Evolutionary conservation across 1,284 basidiomycete genomes (phyloP), one percentile per base, ranked within the genome.

Genomic region (Cutaneotrichosporon dermatis): DNA sequence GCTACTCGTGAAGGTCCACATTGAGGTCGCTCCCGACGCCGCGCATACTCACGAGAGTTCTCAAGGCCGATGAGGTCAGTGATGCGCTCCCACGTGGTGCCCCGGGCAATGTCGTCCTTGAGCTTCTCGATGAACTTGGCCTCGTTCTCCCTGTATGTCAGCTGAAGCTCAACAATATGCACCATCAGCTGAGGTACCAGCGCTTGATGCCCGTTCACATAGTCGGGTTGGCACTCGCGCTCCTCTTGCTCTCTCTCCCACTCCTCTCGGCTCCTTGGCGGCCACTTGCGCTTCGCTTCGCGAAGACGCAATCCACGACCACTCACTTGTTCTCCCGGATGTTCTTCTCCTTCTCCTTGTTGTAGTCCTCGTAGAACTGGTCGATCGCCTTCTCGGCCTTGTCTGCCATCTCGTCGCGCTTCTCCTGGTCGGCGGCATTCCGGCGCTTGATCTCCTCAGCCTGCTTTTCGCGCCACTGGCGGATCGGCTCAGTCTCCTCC

Each of bases 41-140:
- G 25, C 25, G 25, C 25, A 6, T 36, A 73, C 75, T 67, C 55
- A 79, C 82, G 92, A 59, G 92, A 96, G 78, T 98, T 97, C 77
- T 97, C 86, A 46, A 99, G 83, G 65, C 94, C 92, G 60, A 98
- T 80, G 56, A 89, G 79, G 51, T 88, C 88, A 72, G 88, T 88
- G 72, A 99, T 94, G 35, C 95, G 87, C 68, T 92, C 86, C 96
- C 96, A 99, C 6, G 94, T 94, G 16, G 95, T 97, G 40, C 95
- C 96, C 61, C 86, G 83, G 0, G 91, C 88, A 57, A 99, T 84
- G 25, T 88, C 86, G 55, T 88, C 86, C 33, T 85, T 85, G 60
- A 93, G 82, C 48, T 82, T 80, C 36, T 86, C 83, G 45, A 92
- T 75, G 80, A 90, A 97, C 59, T 87, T 85, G 42, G 86, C 85